Conservation (phyloP, 2,329 filamentous ascomycete genomes). For the Byssothecium circinans region DNA sequence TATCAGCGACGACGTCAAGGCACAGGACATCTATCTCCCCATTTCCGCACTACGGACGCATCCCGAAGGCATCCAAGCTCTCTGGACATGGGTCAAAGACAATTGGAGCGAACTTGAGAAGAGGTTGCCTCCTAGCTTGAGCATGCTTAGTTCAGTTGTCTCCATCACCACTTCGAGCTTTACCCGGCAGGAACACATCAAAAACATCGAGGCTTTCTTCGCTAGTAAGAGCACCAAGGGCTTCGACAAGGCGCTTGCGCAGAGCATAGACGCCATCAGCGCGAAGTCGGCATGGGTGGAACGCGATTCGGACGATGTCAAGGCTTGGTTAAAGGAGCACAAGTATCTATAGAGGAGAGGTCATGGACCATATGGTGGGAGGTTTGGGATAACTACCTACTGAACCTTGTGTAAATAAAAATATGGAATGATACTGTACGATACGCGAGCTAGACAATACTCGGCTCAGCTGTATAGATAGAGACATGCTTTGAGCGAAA, state of each 20-base stretch:
- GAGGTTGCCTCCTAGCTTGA: conserved; percentile 81
- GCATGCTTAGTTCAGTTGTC: conserved; percentile 83
- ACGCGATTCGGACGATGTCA: conserved; percentile 77
- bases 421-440: not conserved
- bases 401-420: not conserved
- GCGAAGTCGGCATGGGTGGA: conserved; percentile 83
- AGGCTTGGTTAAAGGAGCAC: conserved; percentile 68
- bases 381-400: no score
- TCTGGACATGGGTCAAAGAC: conserved; percentile 80
- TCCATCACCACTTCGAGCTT: conserved; percentile 81
- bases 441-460: not conserved
- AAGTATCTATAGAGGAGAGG: conserved; percentile 56
- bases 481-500: no score
- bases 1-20: conserved; percentile 81
- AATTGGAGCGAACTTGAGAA: conserved; percentile 86
- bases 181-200: conserved; percentile 73
- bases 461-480: no score
- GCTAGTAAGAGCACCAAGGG: conserved; percentile 78
- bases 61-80: conserved; percentile 73
- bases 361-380: no score
- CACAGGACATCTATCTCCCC: conserved; percentile 91
- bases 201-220: conserved; percentile 80
- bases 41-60: conserved; percentile 77
- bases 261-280: conserved; percentile 80
- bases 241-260: conserved; percentile 85